These are phyloP conservation scores for Neurospora sp. DNA, from an alignment of 2,329 filamentous ascomycete genomes.

Conservation along the genomic window DNA sequence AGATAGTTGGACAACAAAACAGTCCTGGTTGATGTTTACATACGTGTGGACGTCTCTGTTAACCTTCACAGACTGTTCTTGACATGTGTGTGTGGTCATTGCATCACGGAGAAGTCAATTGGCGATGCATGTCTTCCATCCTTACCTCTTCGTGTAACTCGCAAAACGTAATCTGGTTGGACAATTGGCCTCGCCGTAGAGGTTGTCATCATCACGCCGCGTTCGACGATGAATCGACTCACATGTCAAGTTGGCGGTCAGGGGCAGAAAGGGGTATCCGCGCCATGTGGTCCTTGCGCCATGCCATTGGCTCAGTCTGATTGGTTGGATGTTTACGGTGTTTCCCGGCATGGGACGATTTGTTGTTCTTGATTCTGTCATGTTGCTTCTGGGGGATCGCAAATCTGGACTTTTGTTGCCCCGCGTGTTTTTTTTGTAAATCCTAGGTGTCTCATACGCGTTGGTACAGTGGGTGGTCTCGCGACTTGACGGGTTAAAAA, in stretches of 20 bases:
- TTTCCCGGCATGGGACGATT: slow-evolving; percentile 19
- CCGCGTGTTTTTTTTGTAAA: not conserved
- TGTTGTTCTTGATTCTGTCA: not conserved
- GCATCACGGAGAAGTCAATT: not conserved
- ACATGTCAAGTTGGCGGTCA: slow-evolving; percentile 19
- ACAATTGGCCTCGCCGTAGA: not conserved
- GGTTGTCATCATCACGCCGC: not conserved
- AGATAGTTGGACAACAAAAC: not conserved
- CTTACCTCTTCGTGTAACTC: not conserved
- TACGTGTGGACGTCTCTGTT: too few species aligned
- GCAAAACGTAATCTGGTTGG: not conserved
- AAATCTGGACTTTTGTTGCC: not conserved
- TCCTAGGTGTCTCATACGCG: not conserved
- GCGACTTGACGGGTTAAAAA: not conserved
- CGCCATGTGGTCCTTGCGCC: slow-evolving; percentile 5
- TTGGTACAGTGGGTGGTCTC: not conserved
- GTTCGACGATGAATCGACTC: slow-evolving; percentile 15
- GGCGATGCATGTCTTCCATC: not conserved
- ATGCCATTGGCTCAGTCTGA: slow-evolving; percentile 3
- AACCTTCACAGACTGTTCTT: not conserved
- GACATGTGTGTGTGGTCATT: not conserved
- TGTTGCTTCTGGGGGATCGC: not conserved
- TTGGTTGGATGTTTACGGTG: slow-evolving; percentile 12
- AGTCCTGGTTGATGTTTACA: not conserved
- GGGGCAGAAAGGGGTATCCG: slow-evolving; percentile 7